Base-by-base conservation (phyloP, 306 rosid genomes). In the Cercis canadensis region DNA sequence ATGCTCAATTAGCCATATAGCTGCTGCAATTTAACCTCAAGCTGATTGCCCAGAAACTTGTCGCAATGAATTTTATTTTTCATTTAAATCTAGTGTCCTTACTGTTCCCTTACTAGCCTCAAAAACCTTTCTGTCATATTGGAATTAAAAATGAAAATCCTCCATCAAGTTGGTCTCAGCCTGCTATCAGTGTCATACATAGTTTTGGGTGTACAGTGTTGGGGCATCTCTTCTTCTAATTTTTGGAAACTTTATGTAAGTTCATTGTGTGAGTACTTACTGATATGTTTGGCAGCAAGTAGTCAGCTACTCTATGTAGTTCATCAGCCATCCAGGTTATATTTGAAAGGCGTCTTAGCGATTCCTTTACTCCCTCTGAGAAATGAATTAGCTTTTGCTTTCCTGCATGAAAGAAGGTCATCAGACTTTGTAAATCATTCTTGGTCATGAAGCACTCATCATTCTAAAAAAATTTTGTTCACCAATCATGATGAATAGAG, bases 301-400 rank as follows among this genome's bases (percentile, higher is more conserved):
- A 90, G 17, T 87, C 88, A 8, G 91, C 83, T 62, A 90, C 91
- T 81, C 77, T 81, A 51, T 90, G 91, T 78, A 90, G 77, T 71
- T 90, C 96, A 68, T 90, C 96, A 2, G 96, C 93, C 90, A 87
- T 85, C 96, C 96, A 90, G 51, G 69, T 85, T 57, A 90, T 74
- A 67, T 40, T 81, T 40, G 96, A 90, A 72, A 90, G 90, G 45
- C 93, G 90, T 62, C 96, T 72, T 33, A 90, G 75, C 66, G 96
- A 87, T 75, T 90, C 88, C 72, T 83, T 83, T 21, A 90, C 89
- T 45, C 96, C 93, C 82, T 90, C 96, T 1, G 96, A 87, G 85
- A 85, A 85, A 70, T 84, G 81, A 80, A 79, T 70, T n/a, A 90
- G 83, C 33, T 84, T 87, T 80, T 80, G 88, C 91, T 83, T 90